These are phyloP conservation scores for Fusarium aywerte DNA, from an alignment of 2,329 filamentous ascomycete genomes.

Conservation along the genomic window DNA sequence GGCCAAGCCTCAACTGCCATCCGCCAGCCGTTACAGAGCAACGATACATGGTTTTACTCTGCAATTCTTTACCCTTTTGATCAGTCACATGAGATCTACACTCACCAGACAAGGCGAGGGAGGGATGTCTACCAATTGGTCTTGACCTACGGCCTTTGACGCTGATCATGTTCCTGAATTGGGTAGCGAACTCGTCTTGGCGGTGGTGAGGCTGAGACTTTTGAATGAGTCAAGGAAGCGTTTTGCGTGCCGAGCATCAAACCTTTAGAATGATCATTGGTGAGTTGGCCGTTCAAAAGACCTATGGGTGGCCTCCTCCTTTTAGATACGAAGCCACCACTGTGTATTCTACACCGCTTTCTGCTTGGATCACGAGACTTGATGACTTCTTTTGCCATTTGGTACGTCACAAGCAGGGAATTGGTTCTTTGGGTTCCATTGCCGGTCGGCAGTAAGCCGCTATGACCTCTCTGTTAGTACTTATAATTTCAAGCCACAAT, in stretches of 20 bases:
- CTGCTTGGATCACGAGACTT: neutral
- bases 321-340: neutral
- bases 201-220: slow-evolving; percentile 21
- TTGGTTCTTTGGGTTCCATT: neutral
- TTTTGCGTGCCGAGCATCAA: neutral
- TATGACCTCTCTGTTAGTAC: neutral
- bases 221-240: slow-evolving; percentile 19
- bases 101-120: neutral
- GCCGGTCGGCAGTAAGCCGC: neutral
- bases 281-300: neutral
- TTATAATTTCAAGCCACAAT: neutral
- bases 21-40: slow-evolving; percentile 1
- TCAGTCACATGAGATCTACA: neutral
- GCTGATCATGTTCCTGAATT: neutral
- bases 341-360: neutral
- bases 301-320: neutral
- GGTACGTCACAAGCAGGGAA: neutral
- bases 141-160: neutral
- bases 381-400: neutral
- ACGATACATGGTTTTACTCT: slow-evolving; percentile 1
- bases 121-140: neutral
- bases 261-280: neutral
- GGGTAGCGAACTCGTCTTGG: slow-evolving; percentile 4
- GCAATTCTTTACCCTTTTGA: neutral
- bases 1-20: slow-evolving; percentile 19